Conservation (phyloP, 2,329 filamentous ascomycete species). For the Epichloe bromicola region DNA sequence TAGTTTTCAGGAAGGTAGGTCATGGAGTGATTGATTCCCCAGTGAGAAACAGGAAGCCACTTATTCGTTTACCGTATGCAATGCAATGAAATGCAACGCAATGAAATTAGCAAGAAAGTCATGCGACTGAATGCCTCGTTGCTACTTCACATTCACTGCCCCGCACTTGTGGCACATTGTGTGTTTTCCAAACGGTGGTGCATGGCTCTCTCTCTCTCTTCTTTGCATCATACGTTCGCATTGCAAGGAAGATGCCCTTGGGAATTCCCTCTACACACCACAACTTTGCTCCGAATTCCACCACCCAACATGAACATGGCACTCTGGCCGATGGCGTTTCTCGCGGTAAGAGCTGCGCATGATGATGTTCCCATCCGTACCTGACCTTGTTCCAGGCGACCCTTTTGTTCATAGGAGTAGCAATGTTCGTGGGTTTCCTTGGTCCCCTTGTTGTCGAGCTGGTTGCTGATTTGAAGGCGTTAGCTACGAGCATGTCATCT, state of each 20-base stretch:
- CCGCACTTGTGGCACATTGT: neutral
- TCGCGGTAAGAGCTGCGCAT: neutral
- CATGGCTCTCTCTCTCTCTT: neutral
- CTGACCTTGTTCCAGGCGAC: neutral
- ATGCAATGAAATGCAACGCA: neutral
- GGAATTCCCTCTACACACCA: neutral
- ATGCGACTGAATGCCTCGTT: neutral
- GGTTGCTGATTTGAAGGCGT: neutral
- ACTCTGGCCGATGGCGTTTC: neutral
- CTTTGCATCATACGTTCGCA: neutral
- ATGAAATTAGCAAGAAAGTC: neutral
- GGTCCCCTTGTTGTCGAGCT: neutral
- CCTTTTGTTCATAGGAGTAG: neutral
- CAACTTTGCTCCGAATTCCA: neutral
- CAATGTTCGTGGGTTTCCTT: neutral
- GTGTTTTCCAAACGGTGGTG: neutral
- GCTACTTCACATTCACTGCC: neutral
- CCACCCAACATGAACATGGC: neutral
- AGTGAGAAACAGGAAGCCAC: no score
- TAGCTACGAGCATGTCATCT: constrained; percentile 3
- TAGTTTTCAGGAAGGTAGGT: no score
- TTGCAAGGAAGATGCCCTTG: no score
- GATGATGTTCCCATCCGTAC: neutral
- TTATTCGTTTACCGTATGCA: no score
- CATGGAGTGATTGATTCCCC: no score